phyloP scores from a whole-genome alignment of 768 basidiomycete species.

The Termitomyces eurrhizus region DNA sequence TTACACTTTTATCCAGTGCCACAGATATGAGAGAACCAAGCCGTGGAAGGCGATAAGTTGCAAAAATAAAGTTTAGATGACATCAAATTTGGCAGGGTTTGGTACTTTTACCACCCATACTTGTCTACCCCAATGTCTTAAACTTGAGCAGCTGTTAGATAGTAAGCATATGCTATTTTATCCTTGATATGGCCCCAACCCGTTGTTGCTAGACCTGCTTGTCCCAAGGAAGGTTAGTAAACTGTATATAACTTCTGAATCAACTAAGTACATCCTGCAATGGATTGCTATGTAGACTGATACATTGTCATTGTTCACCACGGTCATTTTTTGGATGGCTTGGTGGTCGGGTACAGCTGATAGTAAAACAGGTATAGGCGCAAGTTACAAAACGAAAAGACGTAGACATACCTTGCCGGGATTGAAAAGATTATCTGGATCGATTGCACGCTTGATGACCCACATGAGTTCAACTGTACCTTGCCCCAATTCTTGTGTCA shows the following conservation, averaged over 20 bases:
- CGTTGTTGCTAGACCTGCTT: too few relatives aligned
- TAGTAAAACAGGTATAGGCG: background rate
- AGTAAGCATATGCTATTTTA: too few relatives aligned
- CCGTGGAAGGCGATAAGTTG: too few relatives aligned
- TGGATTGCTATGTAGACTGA: background rate
- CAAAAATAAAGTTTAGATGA: too few relatives aligned
- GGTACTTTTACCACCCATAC: too few relatives aligned
- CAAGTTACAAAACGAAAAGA: background rate
- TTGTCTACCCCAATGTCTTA: too few relatives aligned
- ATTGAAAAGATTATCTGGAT: conserved; percentile 81
- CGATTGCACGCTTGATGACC: conserved; percentile 74
- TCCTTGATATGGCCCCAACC: too few relatives aligned
- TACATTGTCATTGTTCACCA: background rate
- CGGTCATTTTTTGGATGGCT: background rate
- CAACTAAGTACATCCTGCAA: background rate
- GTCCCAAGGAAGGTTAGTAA: too few relatives aligned
- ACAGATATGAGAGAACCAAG: too few relatives aligned
- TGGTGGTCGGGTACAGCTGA: conserved; percentile 31
- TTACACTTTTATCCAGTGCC: too few relatives aligned
- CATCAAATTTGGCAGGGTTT: too few relatives aligned
- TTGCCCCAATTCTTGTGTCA: conserved; percentile 76
- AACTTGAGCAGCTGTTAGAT: too few relatives aligned
- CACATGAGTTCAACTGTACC: conserved; percentile 85
- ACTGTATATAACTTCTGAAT: background rate
- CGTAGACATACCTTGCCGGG: conserved; percentile 61